A percentile compares a stretch with the other conserved stretches of the same genome.
phyloP scores from a whole-genome alignment of 2,329 filamentous ascomycete species.

The Diplocarpon rosae region DNA sequence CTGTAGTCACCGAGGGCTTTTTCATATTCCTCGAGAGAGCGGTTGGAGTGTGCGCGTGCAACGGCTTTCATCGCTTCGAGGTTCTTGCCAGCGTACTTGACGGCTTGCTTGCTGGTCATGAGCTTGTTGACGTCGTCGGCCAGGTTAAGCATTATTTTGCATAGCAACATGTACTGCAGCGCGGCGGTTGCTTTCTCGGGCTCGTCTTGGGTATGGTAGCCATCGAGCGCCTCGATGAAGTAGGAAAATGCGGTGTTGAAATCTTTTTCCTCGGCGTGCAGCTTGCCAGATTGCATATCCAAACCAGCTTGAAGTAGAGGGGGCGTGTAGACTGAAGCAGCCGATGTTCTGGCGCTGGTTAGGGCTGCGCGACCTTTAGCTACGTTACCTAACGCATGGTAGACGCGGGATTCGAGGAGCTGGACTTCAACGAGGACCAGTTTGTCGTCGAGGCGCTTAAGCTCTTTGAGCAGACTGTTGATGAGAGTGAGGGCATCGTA shows the following conservation, averaged over 20 bases:
- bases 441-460: slow-evolving; percentile 98
- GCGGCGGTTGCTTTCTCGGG: slow-evolving; percentile 84
- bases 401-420: slow-evolving; percentile 90
- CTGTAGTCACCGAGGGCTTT: slow-evolving; percentile 80
- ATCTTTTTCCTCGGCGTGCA: slow-evolving; percentile 96
- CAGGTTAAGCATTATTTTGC: slow-evolving; percentile 99
- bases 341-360: slow-evolving; percentile 87
- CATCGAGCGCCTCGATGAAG: slow-evolving; percentile 97
- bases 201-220: slow-evolving; percentile 90
- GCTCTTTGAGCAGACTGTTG: slow-evolving; percentile 88
- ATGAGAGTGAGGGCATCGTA: slow-evolving; percentile 95
- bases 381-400: slow-evolving; percentile 94
- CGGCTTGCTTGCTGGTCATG: slow-evolving; percentile 90
- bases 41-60: slow-evolving; percentile 87
- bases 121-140: slow-evolving; percentile 92
- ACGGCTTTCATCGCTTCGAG: slow-evolving; percentile 99
- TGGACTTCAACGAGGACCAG: slow-evolving; percentile 96
- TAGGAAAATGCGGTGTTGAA: slow-evolving; percentile 99
- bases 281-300: slow-evolving; percentile 98
- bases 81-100: slow-evolving; percentile 90
- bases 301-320: slow-evolving; percentile 89
- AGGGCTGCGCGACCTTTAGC: slow-evolving; percentile 90
- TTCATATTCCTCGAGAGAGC: slow-evolving; percentile 95
- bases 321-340: slow-evolving; percentile 94
- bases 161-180: slow-evolving; percentile 97